Evolutionary conservation across 2,329 filamentous ascomycete genomes (phyloP).

Genomic region (Fusarium lateritium): DNA sequence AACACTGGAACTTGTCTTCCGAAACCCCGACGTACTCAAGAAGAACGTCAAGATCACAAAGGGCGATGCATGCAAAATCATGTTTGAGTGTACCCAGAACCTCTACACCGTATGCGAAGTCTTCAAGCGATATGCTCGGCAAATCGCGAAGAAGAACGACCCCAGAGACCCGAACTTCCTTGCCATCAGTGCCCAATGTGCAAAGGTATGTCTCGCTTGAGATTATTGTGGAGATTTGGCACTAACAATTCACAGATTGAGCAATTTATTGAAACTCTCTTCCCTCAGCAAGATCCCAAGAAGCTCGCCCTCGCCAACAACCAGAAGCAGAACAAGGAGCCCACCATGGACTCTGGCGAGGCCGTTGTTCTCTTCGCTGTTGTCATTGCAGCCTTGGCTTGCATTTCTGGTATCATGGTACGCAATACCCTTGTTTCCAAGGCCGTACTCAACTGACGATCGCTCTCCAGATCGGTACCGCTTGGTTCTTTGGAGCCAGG

Average conservation of each 20-base stretch:
- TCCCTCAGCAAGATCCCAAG: slow-evolving; percentile 85
- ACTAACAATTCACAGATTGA: slow-evolving; percentile 75
- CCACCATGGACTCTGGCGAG: slow-evolving; percentile 69
- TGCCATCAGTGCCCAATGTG: slow-evolving; percentile 91
- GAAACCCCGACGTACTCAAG: slow-evolving; percentile 88
- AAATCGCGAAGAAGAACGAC: slow-evolving; percentile 94
- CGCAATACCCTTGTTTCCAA: slow-evolving; percentile 50
- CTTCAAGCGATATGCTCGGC: slow-evolving; percentile 82
- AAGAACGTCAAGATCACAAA: slow-evolving; percentile 97
- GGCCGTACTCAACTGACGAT: slow-evolving; percentile 8
- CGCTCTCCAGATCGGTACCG: slow-evolving; percentile 75
- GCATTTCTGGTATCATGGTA: slow-evolving; percentile 87
- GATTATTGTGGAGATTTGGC: background rate
- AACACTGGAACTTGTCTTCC: slow-evolving; percentile 91
- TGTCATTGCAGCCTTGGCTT: slow-evolving; percentile 76
- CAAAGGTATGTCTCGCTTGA: slow-evolving; percentile 70
- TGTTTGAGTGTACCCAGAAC: slow-evolving; percentile 95
- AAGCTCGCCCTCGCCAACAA: slow-evolving; percentile 61
- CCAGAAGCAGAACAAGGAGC: slow-evolving; percentile 58
- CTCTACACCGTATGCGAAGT: slow-evolving; percentile 83
- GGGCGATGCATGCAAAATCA: slow-evolving; percentile 90
- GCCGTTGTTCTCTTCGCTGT: slow-evolving; percentile 76
- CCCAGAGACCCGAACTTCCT: slow-evolving; percentile 93
- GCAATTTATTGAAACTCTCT: slow-evolving; percentile 94
- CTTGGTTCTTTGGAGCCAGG: slow-evolving; percentile 85